Conservation (phyloP, 305 asterid genomes). For the Petunia hybrid region DNA sequence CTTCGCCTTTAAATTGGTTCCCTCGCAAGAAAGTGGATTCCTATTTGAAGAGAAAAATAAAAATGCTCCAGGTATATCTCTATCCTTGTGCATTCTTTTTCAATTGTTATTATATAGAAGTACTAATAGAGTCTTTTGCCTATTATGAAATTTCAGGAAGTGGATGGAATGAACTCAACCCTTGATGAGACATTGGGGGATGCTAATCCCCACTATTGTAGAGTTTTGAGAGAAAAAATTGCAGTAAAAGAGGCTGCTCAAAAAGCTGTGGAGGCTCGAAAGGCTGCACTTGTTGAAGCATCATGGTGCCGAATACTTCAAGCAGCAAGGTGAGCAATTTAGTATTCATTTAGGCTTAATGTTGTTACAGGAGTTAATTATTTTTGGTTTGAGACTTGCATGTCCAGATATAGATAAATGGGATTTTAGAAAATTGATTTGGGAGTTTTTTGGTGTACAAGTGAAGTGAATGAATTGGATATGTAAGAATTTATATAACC, state of each 20-base stretch:
- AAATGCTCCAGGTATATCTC: constrained; percentile 77
- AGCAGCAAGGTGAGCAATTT: constrained; percentile 68
- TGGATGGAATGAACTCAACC: constrained; percentile 84
- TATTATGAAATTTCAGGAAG: constrained; percentile 57
- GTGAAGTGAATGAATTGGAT: neutral
- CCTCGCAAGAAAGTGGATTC: constrained; percentile 93
- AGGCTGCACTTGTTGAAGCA: constrained; percentile 93
- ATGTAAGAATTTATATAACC: neutral
- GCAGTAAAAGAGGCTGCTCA: constrained; percentile 93
- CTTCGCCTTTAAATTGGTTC: constrained; percentile 91
- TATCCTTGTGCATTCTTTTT: constrained; percentile 7
- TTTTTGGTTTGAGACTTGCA: neutral
- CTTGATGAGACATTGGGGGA: constrained; percentile 94
- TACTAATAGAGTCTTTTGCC: constrained; percentile 16
- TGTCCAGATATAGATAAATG: neutral
- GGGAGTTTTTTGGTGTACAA: neutral
- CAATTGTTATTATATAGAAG: neutral
- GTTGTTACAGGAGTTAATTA: neutral
- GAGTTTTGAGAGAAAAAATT: constrained; percentile 81
- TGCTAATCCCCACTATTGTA: constrained; percentile 87
- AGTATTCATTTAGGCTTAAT: neutral
- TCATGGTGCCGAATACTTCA: constrained; percentile 96
- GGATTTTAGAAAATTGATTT: neutral
- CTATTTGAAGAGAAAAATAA: constrained; percentile 85
- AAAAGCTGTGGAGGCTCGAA: constrained; percentile 82